Percentiles rank a stretch among this genome's conserved stretches.
These are phyloP conservation scores for Malus hybrid DNA, from an alignment of 331 rosid genomes.

Conservation along the genomic window DNA sequence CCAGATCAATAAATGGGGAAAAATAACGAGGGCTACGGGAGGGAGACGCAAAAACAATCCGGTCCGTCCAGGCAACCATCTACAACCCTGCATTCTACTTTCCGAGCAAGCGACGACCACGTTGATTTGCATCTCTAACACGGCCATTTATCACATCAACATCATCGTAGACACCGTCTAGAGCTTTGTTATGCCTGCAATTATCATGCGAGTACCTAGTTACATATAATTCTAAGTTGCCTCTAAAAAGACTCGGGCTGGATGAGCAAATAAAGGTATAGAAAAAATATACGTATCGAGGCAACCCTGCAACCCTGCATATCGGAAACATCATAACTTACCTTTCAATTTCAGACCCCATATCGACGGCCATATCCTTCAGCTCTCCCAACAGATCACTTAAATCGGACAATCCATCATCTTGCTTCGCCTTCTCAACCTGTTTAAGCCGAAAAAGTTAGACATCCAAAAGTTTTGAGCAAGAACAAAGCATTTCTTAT, in stretches of 20 bases:
- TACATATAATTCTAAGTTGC: neutral
- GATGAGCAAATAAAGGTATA: neutral
- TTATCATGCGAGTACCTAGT: neutral
- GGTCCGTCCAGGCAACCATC: neutral
- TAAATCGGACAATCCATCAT: conserved; percentile 73
- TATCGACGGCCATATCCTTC: conserved; percentile 87
- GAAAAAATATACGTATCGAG: neutral
- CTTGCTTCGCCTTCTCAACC: conserved; percentile 80
- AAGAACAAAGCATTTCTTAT: neutral
- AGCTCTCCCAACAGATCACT: conserved; percentile 85
- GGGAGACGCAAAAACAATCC: neutral
- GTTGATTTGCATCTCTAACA: conserved; percentile 55
- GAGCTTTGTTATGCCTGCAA: conserved; percentile 69
- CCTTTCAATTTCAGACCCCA: conserved; percentile 90
- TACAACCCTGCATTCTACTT: conserved; percentile 31
- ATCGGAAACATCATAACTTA: conserved; percentile 25
- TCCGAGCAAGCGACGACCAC: conserved; percentile 64
- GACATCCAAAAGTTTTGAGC: neutral
- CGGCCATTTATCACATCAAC: conserved; percentile 57
- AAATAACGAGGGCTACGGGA: neutral
- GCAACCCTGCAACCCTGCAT: neutral
- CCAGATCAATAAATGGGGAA: neutral
- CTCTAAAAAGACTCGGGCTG: neutral
- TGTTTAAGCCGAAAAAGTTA: conserved; percentile 21
- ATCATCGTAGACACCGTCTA: conserved; percentile 43